A percentile compares a stretch with the other conserved stretches of the same genome.
These are phyloP conservation scores for Hypoxylon sp. DNA, from an alignment of 2,329 filamentous ascomycete genomes.

Conservation along the genomic window DNA sequence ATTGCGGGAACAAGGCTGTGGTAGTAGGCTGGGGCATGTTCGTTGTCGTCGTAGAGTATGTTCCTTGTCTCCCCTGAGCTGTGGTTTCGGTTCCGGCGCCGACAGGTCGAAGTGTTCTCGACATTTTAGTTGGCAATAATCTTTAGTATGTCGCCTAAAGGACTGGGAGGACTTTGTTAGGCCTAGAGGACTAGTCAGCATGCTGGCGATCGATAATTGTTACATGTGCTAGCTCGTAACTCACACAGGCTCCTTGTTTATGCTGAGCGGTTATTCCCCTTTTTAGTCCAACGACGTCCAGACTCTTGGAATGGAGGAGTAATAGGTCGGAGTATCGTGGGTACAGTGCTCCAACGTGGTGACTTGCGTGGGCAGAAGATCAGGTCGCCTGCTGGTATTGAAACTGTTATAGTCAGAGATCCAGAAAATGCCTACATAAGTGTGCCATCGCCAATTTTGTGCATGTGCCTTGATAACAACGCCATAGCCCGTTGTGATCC, in stretches of 20 bases:
- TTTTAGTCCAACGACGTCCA: not conserved
- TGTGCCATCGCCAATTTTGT: not conserved
- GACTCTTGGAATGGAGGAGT: not conserved
- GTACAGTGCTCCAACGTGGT: not conserved
- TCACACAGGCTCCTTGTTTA: not conserved
- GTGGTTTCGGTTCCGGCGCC: not conserved
- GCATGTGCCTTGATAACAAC: not conserved
- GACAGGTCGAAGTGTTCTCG: not conserved
- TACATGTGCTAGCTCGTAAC: not conserved
- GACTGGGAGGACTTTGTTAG: not conserved
- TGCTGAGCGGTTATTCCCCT: not conserved
- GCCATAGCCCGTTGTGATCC: constrained; percentile 2
- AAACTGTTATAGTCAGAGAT: not conserved
- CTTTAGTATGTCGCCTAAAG: not conserved
- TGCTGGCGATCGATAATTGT: not conserved
- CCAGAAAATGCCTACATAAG: not conserved
- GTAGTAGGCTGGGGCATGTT: constrained; percentile 2
- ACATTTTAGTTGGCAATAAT: not conserved
- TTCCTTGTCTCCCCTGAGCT: not conserved
- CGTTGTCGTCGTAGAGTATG: not conserved
- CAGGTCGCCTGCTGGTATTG: not conserved
- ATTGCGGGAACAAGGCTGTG: not conserved
- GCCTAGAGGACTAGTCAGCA: constrained; percentile 1
- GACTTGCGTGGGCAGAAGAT: not conserved
- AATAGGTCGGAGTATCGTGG: not conserved